Evolutionary conservation across 192 early-diverging fungal species (phyloP).

Genomic region (Backusella macrospora): DNA sequence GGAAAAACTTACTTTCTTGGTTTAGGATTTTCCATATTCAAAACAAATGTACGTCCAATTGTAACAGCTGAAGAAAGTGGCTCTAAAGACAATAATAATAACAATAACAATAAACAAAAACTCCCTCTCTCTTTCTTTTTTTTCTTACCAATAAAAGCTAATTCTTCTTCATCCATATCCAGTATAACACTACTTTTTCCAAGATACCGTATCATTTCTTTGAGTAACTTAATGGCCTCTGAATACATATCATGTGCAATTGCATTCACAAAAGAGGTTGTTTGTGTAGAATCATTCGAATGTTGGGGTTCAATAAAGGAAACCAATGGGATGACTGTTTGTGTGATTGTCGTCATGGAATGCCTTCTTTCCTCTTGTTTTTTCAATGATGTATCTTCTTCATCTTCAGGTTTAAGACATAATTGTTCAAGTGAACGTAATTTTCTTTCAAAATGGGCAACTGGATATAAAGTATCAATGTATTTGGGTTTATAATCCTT

Average conservation of each 20-base stretch:
- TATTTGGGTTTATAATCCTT: conserved; percentile 31
- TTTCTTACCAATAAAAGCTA: conserved; percentile 8
- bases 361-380: neutral
- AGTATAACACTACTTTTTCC: conserved; percentile 30
- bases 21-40: conserved; percentile 25
- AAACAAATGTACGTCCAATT: conserved; percentile 20
- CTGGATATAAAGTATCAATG: conserved; percentile 36
- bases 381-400: neutral
- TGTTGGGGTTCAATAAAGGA: conserved; percentile 26
- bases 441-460: conserved; percentile 34
- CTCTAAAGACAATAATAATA: neutral
- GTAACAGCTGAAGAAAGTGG: conserved; percentile 23
- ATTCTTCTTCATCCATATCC: conserved; percentile 36
- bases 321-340: conserved; percentile 24
- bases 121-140: neutral
- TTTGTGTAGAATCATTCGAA: neutral
- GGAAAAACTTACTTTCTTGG: conserved; percentile 20
- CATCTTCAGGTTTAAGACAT: conserved; percentile 29
- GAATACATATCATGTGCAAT: conserved; percentile 38
- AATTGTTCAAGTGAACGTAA: conserved; percentile 37
- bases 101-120: neutral
- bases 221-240: conserved; percentile 28
- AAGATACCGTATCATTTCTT: conserved; percentile 22
- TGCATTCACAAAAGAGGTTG: conserved; percentile 3
- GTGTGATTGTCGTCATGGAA: neutral